Evolutionary conservation across 2,329 filamentous ascomycete genomes (phyloP), one percentile per base, ranked within the genome.

Genomic region (Fusarium acutatum): DNA sequence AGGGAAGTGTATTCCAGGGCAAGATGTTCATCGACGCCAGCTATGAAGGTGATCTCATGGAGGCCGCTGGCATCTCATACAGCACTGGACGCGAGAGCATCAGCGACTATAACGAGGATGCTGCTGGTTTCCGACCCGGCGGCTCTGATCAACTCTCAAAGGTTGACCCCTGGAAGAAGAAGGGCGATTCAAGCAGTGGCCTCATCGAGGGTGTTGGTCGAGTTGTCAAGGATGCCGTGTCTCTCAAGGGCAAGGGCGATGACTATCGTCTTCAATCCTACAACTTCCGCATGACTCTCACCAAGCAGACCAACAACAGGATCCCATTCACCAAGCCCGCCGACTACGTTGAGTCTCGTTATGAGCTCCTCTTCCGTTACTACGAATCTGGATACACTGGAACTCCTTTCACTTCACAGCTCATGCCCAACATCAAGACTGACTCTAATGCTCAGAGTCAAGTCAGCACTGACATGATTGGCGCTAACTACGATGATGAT

Each of bases 1-100:
- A 30, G 7, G 72, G 72, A 12, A 41, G 47, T 17, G 34, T 69
- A 50, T 74, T 70, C 13, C 20, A 49, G 12, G 72, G 56, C 32
- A 74, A 75, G 54, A 75, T 75, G 69, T 75, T 75, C 13, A 75
- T 75, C 11, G 72, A 75, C 37, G 73, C 73, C 20, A 66, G 73
- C 28, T 75, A 75, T 13, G 73, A 75, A 28, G 73, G 73, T n/a
- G 73, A 75, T 12, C 52, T 75, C 20, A 75, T 75, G 73, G 73
- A 71, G 44, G 60, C 73, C 14, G 73, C 73, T 11, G 70, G 60
- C 5, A 59, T 75, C 13, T 66, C 69, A 6, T 75, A 64, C 38
- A 63, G 72, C 10, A 67, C 67, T 20, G 73, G 72, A 15, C 73
- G 73, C 3, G 73, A 75, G 49, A 58, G 69, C 30, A 40, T 24